These are phyloP conservation scores for Xylariaceae sp. DNA, from an alignment of 2,329 filamentous ascomycete genomes.

Conservation along the genomic window DNA sequence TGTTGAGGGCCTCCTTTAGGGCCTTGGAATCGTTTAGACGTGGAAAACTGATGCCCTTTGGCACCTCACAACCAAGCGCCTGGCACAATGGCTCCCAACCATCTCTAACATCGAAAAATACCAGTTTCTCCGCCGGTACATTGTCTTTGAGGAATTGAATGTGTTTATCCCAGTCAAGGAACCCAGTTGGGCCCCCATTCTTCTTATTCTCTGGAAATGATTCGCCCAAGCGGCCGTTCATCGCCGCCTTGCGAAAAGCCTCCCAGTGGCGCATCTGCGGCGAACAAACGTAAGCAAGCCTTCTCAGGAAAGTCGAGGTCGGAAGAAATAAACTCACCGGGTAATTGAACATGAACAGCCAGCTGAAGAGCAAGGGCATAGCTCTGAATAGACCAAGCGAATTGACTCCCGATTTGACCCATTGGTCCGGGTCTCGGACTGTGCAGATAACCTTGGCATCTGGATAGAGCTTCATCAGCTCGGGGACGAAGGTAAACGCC, in stretches of 20 bases:
- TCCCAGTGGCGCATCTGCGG: constrained; percentile 22
- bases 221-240: constrained; percentile 24
- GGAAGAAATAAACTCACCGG: constrained; percentile 9
- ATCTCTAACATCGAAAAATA: constrained; percentile 28
- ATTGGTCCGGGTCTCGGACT: constrained; percentile 26
- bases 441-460: constrained; percentile 33
- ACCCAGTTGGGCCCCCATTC: constrained; percentile 5
- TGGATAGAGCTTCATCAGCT: constrained; percentile 29
- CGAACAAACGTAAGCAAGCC: constrained; percentile 7
- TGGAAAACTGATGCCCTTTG: constrained; percentile 24
- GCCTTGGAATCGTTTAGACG: constrained; percentile 25
- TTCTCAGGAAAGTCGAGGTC: neutral
- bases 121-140: constrained; percentile 23
- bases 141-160: constrained; percentile 25
- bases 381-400: constrained; percentile 20
- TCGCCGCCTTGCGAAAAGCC: constrained; percentile 17
- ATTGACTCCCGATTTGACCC: constrained; percentile 22
- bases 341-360: constrained; percentile 19
- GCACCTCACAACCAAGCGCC: constrained; percentile 21
- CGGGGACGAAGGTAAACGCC: constrained; percentile 27
- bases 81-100: constrained; percentile 26
- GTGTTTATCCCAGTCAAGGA: constrained; percentile 24
- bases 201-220: constrained; percentile 20
- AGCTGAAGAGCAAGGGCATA: constrained; percentile 22
- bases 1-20: constrained; percentile 25